A percentile compares a stretch with the other conserved stretches of the same genome.
Evolutionary conservation across 2,329 filamentous ascomycete species (phyloP).

Genomic region (Monosporascus sp.): DNA sequence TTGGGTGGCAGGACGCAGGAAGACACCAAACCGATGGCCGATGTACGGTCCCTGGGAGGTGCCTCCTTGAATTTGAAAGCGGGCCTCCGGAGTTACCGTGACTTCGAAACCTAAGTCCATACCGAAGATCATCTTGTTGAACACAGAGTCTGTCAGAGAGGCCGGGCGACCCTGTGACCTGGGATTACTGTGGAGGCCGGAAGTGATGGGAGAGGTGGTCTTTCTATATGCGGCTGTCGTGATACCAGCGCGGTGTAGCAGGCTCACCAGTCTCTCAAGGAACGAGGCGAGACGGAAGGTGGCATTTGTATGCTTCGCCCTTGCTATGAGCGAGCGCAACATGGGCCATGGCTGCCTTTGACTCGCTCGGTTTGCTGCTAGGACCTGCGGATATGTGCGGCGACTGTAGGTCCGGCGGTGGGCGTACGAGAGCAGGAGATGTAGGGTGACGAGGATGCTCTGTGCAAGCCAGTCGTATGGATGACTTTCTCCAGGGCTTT

Average conservation of each 20-base stretch:
- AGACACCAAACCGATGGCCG: slow-evolving; percentile 14
- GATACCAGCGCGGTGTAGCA: slow-evolving; percentile 43
- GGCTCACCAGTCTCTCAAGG: slow-evolving; percentile 37
- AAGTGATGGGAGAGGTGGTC: slow-evolving; percentile 29
- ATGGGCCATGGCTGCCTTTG: slow-evolving; percentile 42
- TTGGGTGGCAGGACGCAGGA: slow-evolving; percentile 26
- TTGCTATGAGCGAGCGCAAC: slow-evolving; percentile 47
- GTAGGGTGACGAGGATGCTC: slow-evolving; percentile 60
- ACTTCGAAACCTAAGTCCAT: slow-evolving; percentile 39
- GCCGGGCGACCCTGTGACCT: slow-evolving; percentile 24
- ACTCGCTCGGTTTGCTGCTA: slow-evolving; percentile 30
- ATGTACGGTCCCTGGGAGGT: slow-evolving; percentile 12
- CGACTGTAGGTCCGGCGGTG: slow-evolving; percentile 70
- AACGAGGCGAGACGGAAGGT: slow-evolving; percentile 35
- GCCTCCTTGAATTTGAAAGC: slow-evolving; percentile 14
- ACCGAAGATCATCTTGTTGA: slow-evolving; percentile 37
- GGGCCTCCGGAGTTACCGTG: slow-evolving; percentile 36
- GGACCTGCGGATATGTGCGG: slow-evolving; percentile 53
- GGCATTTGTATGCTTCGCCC: slow-evolving; percentile 39
- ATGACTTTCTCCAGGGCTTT: slow-evolving; percentile 27
- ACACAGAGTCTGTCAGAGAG: slow-evolving; percentile 39
- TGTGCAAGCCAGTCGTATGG: slow-evolving; percentile 54
- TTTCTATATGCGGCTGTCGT: slow-evolving; percentile 37
- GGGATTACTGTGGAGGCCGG: slow-evolving; percentile 11
- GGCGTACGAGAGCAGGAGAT: slow-evolving; percentile 71